Evolutionary conservation across 2,329 filamentous ascomycete genomes (phyloP), one percentile per base, ranked within the genome.

Genomic region (Chrysoporthe deuterocubensis): DNA sequence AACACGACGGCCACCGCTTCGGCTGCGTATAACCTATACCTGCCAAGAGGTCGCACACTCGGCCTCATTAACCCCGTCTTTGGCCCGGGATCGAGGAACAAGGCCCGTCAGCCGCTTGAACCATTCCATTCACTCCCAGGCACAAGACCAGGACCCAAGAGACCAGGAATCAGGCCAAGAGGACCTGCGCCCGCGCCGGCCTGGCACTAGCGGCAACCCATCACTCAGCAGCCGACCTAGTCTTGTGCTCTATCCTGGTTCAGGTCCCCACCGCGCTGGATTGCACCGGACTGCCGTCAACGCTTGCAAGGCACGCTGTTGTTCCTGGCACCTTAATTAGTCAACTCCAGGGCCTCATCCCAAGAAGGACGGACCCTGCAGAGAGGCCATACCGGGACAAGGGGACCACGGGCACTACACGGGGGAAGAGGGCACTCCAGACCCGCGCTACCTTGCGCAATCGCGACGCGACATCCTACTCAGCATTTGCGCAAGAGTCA

Each of bases 381-480:
- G 26, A 26, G 50, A 54, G 21, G 32, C 50, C 26, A 54, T 54
- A 6, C 46, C 48, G 54, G 48, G 46, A 54, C 60, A 54, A 43
- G 61, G 26, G 26, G 50, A 57, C 54, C 46, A 69, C n/a, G 61
- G 52, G 37, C 7, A 16, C 21, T 54, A 59, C 5, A 44, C n/a
- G 4, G 34, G 14, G 16, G 44, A 67, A 43, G 37, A 62, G 59
- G 59, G 57, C 52, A 63, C 62, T 60, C 40, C 54, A 67, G 54
- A 40, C 64, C 56, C 67, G 46, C 59, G 64, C 64, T 63, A 65
- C 48, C 58, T 40, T 69, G 58, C 68, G 68, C 68, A 67, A 69
- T 67, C 67, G 60, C 68, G 65, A 67, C 68, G 68, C 65, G 68
- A 69, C 68, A 69, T 65, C 50, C 64, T 64, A 26, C 58, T 67